Evolutionary conservation across 768 basidiomycete species (phyloP), one percentile per base, ranked within the genome.

Genomic region (Boletus pseudopeckii): DNA sequence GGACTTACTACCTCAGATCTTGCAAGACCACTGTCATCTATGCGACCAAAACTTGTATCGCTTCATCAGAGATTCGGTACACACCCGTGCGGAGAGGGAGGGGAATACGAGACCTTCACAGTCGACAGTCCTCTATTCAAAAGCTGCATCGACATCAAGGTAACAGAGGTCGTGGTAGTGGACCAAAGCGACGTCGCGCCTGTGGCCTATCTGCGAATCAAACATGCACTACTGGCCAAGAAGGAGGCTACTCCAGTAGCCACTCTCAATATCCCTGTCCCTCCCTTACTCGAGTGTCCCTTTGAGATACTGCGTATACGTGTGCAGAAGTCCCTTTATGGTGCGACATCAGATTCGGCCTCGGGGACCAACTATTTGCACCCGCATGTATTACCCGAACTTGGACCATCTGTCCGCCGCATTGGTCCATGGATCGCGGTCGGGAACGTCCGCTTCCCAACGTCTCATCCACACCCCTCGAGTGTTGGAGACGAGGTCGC

Each of bases 1-100:
- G 97, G 97, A 4, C 77, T 96, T 15, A 84, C 80, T 11, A 73
- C 78, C 1, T 75, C 82, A 30, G 88, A 98, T 67, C 84, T 99
- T 5, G 90, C 92, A 17, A 85, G 82, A 68, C 78, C 82, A 0
- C 75, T 99, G 22, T 75, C 71, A 1, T 74, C 88, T 54, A 91
- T 97, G 84, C 78, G 86, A 58, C 77, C 82, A 2, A 88, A 82
- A 7, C 73, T 99, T 22, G 59, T 74, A 15, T 85, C 82, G 60
- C 78, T 99, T 62, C 92, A 95, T 66, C 65, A 72, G 10, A 71
- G 83, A 26, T 99, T 93, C 62, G 94, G 94, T 5, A 86, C 88
- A 0, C 97, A 99, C 66, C 80, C 96, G 2, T 98, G 96, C 57
- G 97, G 97, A 10, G 97, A 99, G 73, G 97, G 97, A 2, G 97